phyloP scores from a whole-genome alignment of 1,284 basidiomycete species.

The Cutaneotrichosporon sp. region DNA sequence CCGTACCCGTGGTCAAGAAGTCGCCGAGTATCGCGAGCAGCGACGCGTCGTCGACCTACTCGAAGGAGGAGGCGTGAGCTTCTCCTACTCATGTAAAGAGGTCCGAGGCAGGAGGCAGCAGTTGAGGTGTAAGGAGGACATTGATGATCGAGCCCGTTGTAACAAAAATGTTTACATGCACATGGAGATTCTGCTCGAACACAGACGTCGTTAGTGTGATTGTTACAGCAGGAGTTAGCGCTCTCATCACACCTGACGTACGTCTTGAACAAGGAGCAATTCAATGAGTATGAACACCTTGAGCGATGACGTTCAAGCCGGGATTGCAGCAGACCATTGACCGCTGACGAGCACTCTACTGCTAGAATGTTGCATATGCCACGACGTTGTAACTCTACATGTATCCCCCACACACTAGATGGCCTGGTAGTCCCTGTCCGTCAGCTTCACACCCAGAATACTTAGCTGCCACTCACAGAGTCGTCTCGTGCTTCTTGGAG shows the following conservation, averaged over 20 bases:
- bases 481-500: conserved; percentile 87
- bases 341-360: not conserved
- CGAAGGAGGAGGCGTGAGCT: not conserved
- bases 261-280: too few species aligned
- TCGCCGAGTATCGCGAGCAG: not conserved
- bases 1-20: not conserved
- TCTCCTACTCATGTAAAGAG: too few species aligned
- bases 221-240: too few species aligned
- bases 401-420: conserved; percentile 24
- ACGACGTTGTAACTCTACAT: conserved; percentile 12
- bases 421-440: conserved; percentile 39
- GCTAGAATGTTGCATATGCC: conserved; percentile 9
- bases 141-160: too few species aligned
- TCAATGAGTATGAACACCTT: too few species aligned
- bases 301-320: too few species aligned
- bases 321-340: not conserved
- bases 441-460: not conserved
- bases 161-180: too few species aligned
- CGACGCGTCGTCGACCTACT: conserved; percentile 1
- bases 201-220: too few species aligned
- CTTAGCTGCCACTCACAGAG: conserved; percentile 14
- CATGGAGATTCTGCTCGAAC: too few species aligned
- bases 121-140: too few species aligned
- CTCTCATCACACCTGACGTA: too few species aligned
- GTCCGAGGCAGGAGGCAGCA: not conserved